Conservation (phyloP, 192 early-diverging fungal species). For the Entrophospora sp. region DNA sequence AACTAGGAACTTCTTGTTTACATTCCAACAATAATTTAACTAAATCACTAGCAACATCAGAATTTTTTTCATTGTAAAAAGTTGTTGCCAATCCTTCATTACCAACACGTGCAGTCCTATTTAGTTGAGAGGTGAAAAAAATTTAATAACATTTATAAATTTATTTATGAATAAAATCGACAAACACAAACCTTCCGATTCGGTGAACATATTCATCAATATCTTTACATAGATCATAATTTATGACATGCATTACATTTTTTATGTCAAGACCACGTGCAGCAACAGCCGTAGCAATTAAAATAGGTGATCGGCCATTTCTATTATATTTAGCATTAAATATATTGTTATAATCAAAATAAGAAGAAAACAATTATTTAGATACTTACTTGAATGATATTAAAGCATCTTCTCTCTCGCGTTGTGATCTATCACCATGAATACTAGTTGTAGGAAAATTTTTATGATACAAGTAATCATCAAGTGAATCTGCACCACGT, state of each 20-base stretch:
- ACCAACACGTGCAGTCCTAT: slow-evolving; percentile 53
- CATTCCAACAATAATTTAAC: slow-evolving; percentile 46
- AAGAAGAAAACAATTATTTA: not conserved
- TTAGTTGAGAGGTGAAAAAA: not conserved
- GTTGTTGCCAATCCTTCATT: slow-evolving; percentile 48
- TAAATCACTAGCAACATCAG: slow-evolving; percentile 33
- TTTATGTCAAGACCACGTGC: slow-evolving; percentile 85
- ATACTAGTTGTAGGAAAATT: slow-evolving; percentile 76
- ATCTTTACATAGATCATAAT: slow-evolving; percentile 72
- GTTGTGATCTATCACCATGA: slow-evolving; percentile 76
- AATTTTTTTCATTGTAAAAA: slow-evolving; percentile 40
- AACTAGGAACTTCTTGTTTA: slow-evolving; percentile 50
- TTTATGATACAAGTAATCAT: slow-evolving; percentile 55
- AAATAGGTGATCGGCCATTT: slow-evolving; percentile 43
- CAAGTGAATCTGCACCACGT: slow-evolving; percentile 65
- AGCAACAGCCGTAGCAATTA: slow-evolving; percentile 89
- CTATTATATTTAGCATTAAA: too few species aligned
- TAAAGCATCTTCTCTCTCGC: slow-evolving; percentile 68
- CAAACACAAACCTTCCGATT: slow-evolving; percentile 54
- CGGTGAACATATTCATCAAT: slow-evolving; percentile 86
- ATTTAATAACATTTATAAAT: not conserved
- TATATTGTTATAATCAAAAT: not conserved
- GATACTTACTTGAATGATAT: slow-evolving; percentile 51
- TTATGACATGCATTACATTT: slow-evolving; percentile 80
- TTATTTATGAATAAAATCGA: too few species aligned